Evolutionary conservation across 371 early-diverging fungal genomes (phyloP).

Genomic region (Rhizopus delemar): DNA sequence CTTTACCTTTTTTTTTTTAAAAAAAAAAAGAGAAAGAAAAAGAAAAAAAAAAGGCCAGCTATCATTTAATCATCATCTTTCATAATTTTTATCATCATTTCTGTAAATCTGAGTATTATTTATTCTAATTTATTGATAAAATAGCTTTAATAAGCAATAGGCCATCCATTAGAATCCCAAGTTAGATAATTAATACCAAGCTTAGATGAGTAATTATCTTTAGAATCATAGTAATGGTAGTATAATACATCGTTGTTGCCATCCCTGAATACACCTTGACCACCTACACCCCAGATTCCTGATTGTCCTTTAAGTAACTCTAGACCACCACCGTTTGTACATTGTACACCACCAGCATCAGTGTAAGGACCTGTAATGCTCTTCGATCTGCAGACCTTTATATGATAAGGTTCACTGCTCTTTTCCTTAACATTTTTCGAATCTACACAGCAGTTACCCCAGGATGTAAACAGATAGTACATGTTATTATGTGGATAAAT

Average conservation of each 20-base stretch:
- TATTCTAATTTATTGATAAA: too few species aligned
- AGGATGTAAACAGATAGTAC: slow-evolving; percentile 1
- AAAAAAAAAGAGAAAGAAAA: too few species aligned
- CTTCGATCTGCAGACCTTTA: not conserved
- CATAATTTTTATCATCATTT: too few species aligned
- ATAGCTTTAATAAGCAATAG: not conserved
- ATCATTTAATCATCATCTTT: too few species aligned
- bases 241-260: not conserved
- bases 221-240: slow-evolving; percentile 2
- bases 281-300: not conserved
- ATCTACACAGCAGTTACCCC: not conserved
- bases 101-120: too few species aligned
- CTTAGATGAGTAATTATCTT: not conserved
- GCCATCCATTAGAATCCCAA: slow-evolving; percentile 1
- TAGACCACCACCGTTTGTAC: not conserved
- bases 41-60: too few species aligned
- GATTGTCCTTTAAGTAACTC: not conserved
- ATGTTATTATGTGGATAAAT: not conserved
- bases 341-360: not conserved
- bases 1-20: too few species aligned
- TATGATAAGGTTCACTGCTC: not conserved
- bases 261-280: not conserved
- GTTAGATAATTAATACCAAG: not conserved
- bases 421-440: not conserved
- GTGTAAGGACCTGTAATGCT: not conserved